Conservation (phyloP, 2,329 filamentous ascomycete genomes). For the Aspergillus tamarii region DNA sequence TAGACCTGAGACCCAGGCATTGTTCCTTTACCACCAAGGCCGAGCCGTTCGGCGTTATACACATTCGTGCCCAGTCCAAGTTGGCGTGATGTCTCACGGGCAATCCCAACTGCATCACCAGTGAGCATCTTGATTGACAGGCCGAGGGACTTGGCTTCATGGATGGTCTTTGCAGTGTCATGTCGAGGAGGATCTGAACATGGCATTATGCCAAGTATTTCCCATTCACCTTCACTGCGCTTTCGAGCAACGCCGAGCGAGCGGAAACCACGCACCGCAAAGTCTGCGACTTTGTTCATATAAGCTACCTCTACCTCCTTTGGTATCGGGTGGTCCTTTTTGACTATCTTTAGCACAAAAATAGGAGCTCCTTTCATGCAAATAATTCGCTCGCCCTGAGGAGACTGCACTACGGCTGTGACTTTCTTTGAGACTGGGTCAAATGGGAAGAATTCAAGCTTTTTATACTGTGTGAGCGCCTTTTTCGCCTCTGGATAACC, state of each 20-base stretch:
- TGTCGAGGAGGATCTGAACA: slow-evolving; percentile 89
- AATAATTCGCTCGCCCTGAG: slow-evolving; percentile 79
- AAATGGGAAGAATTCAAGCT: slow-evolving; percentile 83
- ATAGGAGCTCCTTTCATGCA: slow-evolving; percentile 92
- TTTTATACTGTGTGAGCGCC: slow-evolving; percentile 80
- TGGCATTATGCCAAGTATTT: slow-evolving; percentile 93
- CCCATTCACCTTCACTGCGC: slow-evolving; percentile 78
- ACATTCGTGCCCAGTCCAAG: slow-evolving; percentile 91
- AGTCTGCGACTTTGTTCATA: slow-evolving; percentile 91
- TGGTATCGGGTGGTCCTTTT: slow-evolving; percentile 79
- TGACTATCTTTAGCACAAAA: slow-evolving; percentile 83
- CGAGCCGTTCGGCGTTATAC: slow-evolving; percentile 90
- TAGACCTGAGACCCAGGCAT: slow-evolving; percentile 94
- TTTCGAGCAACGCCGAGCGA: slow-evolving; percentile 92
- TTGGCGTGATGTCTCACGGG: slow-evolving; percentile 86
- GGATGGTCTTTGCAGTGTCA: slow-evolving; percentile 87
- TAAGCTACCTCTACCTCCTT: slow-evolving; percentile 79
- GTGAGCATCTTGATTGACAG: slow-evolving; percentile 96
- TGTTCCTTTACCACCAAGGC: slow-evolving; percentile 85
- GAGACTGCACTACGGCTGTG: slow-evolving; percentile 78
- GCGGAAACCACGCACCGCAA: slow-evolving; percentile 90
- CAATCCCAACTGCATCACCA: slow-evolving; percentile 91
- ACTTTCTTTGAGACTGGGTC: slow-evolving; percentile 95
- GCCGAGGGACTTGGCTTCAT: slow-evolving; percentile 84
- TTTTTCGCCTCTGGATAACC: slow-evolving; percentile 82